Base-by-base conservation (phyloP, 192 early-diverging fungal species). In the Phlyctochytrium arcticum region DNA sequence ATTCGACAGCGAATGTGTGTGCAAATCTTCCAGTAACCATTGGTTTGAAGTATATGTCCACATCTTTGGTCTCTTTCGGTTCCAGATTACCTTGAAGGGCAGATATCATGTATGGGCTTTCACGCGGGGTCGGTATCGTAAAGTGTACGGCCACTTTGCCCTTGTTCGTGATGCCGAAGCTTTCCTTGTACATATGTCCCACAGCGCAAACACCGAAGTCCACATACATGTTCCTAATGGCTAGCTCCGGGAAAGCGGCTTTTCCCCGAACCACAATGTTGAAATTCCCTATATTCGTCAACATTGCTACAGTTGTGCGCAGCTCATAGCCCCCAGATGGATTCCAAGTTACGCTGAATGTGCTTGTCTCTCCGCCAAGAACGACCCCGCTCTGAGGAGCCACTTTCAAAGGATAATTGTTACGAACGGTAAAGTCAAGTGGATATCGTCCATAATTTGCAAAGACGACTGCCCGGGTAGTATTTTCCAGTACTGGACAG, bases 191-290 rank as follows among this genome's bases (percentile, higher is more conserved):
- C 4, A 63, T 67, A 47, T 69, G 73, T 8, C 77, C 77, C 24
- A 82, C 68, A 3, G 80, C 85, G 58, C 85, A 86, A 33, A 86
- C 79, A 2, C 85, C 85, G 70, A 83, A 86, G 60, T 86, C 85
- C 51, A 79, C 46, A 49, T 76, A 80, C 42, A 75, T 74, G 60
- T 71, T 80, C 39, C 69, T 70, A 48, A 86, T 63, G 39, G 55
- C 59, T 0, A 86, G 55, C 60, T 86, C 83, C 6, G 85, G 85
- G 60, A 85, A 85, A n/a, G 75, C 54, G 4, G 82, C 71, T 49
- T 86, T 86, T 29, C 85, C 85, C 19, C 85, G 58, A 5, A 86
- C 70, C 34, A 77, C 65, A 9, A 86, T 75, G 34, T 73, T 64
- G 65, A 69, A 85, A n/a, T 55, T 77, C 23, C 85, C 85, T 55